Evolutionary conservation across 208 protist genomes (phyloP).

Genomic region (Trypanosoma vivax): DNA sequence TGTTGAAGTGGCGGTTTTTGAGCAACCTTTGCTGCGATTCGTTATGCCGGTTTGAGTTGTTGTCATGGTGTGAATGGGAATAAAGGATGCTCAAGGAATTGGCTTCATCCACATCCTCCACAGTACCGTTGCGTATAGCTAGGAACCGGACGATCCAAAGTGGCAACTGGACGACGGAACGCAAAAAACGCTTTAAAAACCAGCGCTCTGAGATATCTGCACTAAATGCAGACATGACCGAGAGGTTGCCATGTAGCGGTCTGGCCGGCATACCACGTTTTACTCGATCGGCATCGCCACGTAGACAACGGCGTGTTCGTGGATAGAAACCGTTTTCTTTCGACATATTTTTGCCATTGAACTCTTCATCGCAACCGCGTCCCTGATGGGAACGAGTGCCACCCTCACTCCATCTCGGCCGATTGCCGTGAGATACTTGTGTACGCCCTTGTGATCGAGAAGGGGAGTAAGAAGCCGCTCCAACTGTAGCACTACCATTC

Average conservation of each 20-base stretch:
- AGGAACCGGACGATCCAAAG: slow-evolving; percentile 5
- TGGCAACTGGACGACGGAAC: background rate
- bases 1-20: slow-evolving; percentile 14
- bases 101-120: too few species aligned
- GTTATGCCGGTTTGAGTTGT: background rate
- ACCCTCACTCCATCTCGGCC: background rate
- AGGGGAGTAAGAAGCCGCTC: background rate
- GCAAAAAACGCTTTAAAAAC: slow-evolving; percentile 1
- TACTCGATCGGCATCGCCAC: background rate
- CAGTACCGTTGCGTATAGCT: background rate
- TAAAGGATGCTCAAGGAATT: too few species aligned
- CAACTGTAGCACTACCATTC: background rate
- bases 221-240: slow-evolving; percentile 13
- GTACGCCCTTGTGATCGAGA: background rate
- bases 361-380: too few species aligned
- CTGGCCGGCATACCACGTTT: slow-evolving; percentile 3
- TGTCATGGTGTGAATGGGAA: too few species aligned
- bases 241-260: slow-evolving; percentile 15
- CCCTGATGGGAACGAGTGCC: background rate
- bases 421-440: slow-evolving; percentile 11
- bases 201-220: slow-evolving; percentile 9
- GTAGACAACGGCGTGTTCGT: background rate
- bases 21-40: slow-evolving; percentile 1
- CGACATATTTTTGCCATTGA: too few species aligned
- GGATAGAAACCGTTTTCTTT: slow-evolving; percentile 2